Evolutionary conservation across 116 monocot species (phyloP).

Genomic region (Iris pallida): DNA sequence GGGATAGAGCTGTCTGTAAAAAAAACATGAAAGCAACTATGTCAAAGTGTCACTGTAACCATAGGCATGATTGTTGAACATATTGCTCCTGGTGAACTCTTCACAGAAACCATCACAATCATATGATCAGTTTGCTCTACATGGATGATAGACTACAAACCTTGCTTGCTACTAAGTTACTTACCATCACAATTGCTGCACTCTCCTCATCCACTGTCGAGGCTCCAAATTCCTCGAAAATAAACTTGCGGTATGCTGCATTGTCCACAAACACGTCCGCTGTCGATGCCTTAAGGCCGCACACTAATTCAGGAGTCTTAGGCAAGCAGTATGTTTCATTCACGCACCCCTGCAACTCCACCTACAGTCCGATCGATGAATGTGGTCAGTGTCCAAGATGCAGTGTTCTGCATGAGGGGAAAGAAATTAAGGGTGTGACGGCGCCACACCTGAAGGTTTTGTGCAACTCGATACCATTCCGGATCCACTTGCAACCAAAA

Average conservation of each 20-base stretch:
- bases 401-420: too few relatives aligned
- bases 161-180: not conserved
- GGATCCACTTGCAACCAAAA: slow-evolving; percentile 46
- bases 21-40: not conserved
- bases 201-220: slow-evolving; percentile 49
- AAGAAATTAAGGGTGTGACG: too few relatives aligned
- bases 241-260: slow-evolving; percentile 44
- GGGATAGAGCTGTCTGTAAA: slow-evolving; percentile 42
- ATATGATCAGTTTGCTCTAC: too few relatives aligned
- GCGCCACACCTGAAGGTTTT: slow-evolving; percentile 36
- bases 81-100: too few relatives aligned
- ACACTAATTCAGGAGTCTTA: slow-evolving; percentile 26
- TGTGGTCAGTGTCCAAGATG: not conserved
- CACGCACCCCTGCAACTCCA: slow-evolving; percentile 32
- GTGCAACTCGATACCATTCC: slow-evolving; percentile 42
- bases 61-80: too few relatives aligned
- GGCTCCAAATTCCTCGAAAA: slow-evolving; percentile 38
- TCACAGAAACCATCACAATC: too few relatives aligned
- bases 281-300: slow-evolving; percentile 27
- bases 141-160: too few relatives aligned
- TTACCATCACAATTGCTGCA: slow-evolving; percentile 40
- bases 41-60: too few relatives aligned
- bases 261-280: slow-evolving; percentile 50
- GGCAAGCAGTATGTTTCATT: slow-evolving; percentile 51
- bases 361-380: slow-evolving; percentile 6